Evolutionary conservation across 345 rosid species (phyloP).

Genomic region (Hypericum androsaemum): DNA sequence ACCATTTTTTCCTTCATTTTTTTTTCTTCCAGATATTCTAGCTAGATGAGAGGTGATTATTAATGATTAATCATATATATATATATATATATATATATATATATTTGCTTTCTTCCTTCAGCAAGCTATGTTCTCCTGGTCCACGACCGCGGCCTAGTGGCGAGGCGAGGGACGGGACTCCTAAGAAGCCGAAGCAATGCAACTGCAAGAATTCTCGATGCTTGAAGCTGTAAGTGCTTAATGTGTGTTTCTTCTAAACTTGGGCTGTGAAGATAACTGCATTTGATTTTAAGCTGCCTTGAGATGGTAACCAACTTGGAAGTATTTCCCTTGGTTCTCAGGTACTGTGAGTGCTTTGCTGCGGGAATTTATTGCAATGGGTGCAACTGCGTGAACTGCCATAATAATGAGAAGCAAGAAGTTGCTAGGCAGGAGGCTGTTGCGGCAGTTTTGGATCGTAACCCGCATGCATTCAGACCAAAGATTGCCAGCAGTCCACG

Average conservation of each 20-base stretch:
- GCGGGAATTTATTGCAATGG: conserved; percentile 63
- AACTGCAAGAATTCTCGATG: conserved; percentile 68
- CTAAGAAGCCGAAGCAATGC: conserved; percentile 58
- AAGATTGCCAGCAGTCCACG: conserved; percentile 60
- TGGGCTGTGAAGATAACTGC: background rate
- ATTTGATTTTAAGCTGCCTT: background rate
- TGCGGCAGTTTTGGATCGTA: conserved; percentile 46
- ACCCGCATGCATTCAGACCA: conserved; percentile 65
- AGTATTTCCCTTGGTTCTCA: conserved; percentile 15
- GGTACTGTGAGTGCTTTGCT: conserved; percentile 93
- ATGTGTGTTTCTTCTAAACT: background rate
- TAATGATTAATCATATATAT: background rate
- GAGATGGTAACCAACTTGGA: background rate
- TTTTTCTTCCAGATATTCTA: no score
- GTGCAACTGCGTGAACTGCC: conserved; percentile 71
- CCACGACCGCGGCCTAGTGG: conserved; percentile 17
- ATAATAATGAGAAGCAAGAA: conserved; percentile 60
- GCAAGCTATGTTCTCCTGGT: conserved; percentile 40
- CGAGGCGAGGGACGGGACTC: conserved; percentile 49
- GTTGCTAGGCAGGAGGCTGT: conserved; percentile 51
- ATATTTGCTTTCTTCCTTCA: conserved; percentile 12
- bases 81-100: background rate
- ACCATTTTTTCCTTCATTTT: no score
- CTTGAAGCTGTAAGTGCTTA: conserved; percentile 61
- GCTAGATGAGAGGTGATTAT: no score